These are phyloP conservation scores for Leccinum boreale DNA, from an alignment of 768 basidiomycete species.

Conservation along the genomic window DNA sequence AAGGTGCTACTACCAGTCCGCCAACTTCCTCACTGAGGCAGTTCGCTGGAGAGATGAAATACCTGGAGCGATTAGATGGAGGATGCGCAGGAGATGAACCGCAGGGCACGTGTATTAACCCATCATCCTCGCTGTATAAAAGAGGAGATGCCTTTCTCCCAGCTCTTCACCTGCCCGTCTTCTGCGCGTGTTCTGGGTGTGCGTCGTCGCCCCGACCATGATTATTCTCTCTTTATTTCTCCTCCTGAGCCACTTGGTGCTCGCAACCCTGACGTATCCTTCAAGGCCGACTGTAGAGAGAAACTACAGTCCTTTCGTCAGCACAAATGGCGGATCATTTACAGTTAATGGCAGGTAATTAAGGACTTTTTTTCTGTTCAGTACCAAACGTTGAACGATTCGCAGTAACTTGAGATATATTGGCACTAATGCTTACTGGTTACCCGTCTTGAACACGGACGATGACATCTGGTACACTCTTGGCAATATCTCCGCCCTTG, in stretches of 20 bases:
- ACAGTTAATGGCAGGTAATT: constrained; percentile 51
- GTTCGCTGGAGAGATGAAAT: constrained; percentile 3
- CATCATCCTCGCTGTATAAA: constrained; percentile 16
- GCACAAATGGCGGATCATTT: constrained; percentile 44
- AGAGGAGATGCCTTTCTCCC: neutral
- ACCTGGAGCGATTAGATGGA: constrained; percentile 1
- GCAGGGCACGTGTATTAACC: constrained; percentile 13
- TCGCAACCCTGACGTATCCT: constrained; percentile 28
- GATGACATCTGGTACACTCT: constrained; percentile 58
- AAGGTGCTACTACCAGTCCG: neutral
- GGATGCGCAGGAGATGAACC: neutral
- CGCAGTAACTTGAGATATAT: constrained; percentile 40
- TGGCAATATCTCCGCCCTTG: constrained; percentile 51
- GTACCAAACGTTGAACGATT: constrained; percentile 24
- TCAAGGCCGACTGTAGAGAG: constrained; percentile 33
- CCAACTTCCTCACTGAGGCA: neutral
- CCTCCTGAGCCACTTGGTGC: constrained; percentile 31
- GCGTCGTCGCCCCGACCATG: constrained; percentile 33
- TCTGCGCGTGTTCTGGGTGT: neutral
- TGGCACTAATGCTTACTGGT: constrained; percentile 69
- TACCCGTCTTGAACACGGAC: constrained; percentile 49
- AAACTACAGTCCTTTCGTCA: constrained; percentile 41
- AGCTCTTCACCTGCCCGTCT: constrained; percentile 1
- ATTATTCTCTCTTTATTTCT: constrained; percentile 27
- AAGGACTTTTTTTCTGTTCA: neutral